Percentiles rank a stretch among this genome's conserved stretches.
phyloP scores from a whole-genome alignment of 1,284 basidiomycete species.

The Trametes sp. region DNA sequence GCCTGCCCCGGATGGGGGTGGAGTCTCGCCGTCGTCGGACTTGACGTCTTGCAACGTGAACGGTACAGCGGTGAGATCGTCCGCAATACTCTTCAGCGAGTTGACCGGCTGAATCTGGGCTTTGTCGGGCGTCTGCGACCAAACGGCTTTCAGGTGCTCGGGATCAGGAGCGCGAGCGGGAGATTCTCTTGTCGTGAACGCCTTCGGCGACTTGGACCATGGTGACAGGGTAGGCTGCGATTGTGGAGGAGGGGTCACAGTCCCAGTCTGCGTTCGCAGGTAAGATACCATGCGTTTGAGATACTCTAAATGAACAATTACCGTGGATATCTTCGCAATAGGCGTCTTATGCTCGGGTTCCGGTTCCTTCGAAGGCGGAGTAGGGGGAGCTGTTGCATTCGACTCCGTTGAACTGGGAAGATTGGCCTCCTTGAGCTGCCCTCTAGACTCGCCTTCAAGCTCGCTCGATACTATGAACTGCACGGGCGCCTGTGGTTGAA shows the following conservation, averaged over 20 bases:
- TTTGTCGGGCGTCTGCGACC: slow-evolving; percentile 80
- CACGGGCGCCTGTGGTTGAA: slow-evolving; percentile 55
- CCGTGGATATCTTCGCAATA: background rate
- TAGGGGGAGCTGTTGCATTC: background rate
- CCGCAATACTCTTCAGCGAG: slow-evolving; percentile 79
- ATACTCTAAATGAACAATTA: background rate
- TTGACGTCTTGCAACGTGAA: slow-evolving; percentile 83
- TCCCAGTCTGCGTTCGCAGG: slow-evolving; percentile 14
- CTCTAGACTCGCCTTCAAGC: slow-evolving; percentile 53
- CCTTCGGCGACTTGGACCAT: slow-evolving; percentile 72
- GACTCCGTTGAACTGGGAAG: background rate
- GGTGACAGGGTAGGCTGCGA: slow-evolving; percentile 45
- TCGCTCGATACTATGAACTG: slow-evolving; percentile 83
- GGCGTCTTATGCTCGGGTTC: background rate
- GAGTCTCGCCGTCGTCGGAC: slow-evolving; percentile 80
- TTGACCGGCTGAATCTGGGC: slow-evolving; percentile 70
- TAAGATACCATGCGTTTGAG: background rate
- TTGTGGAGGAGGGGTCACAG: slow-evolving; percentile 58
- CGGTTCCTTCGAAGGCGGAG: background rate
- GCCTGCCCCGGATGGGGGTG: slow-evolving; percentile 65
- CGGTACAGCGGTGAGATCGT: slow-evolving; percentile 77
- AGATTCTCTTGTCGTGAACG: slow-evolving; percentile 67
- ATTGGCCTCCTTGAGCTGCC: slow-evolving; percentile 3
- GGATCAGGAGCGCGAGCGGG: slow-evolving; percentile 73
- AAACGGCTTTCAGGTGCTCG: slow-evolving; percentile 82